These are phyloP conservation scores for Trametes elegans DNA, from an alignment of 768 basidiomycete species.

Conservation along the genomic window DNA sequence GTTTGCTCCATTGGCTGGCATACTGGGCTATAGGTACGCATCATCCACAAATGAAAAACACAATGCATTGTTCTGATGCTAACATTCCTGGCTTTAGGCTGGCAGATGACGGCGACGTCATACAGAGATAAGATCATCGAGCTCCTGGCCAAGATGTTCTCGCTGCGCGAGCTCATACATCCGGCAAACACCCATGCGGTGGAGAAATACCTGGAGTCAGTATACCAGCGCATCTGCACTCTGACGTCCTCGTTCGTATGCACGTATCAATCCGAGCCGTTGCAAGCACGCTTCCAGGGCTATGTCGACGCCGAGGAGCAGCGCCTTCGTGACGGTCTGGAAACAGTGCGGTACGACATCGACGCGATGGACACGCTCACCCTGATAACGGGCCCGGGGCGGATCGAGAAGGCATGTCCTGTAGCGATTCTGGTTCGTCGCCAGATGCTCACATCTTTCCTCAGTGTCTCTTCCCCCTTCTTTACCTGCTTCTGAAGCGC, in stretches of 20 bases:
- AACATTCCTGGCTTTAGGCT: constrained; percentile 14
- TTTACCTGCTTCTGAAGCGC: constrained; percentile 34
- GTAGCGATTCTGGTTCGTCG: neutral
- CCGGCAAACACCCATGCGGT: constrained; percentile 24
- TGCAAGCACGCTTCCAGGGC: constrained; percentile 26
- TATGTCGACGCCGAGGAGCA: constrained; percentile 29
- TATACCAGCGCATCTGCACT: constrained; percentile 2
- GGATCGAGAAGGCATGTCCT: constrained; percentile 33
- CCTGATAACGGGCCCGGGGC: constrained; percentile 32
- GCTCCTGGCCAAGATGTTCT: constrained; percentile 18
- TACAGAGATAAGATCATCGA: constrained; percentile 17
- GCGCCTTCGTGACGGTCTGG: constrained; percentile 28
- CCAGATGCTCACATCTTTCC: neutral
- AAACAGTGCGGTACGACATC: constrained; percentile 31
- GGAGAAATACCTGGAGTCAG: constrained; percentile 27
- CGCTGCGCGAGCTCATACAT: constrained; percentile 3
- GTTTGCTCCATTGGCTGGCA: constrained; percentile 32
- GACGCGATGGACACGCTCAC: constrained; percentile 31
- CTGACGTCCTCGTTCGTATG: constrained; percentile 14
- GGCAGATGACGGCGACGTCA: constrained; percentile 20
- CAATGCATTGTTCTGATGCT: neutral
- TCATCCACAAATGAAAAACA: neutral
- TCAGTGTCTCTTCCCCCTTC: constrained; percentile 37
- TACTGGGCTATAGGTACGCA: constrained; percentile 35
- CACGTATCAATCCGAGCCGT: constrained; percentile 20